Evolutionary conservation across 345 rosid genomes (phyloP).

Genomic region (Eucalyptus marginata): DNA sequence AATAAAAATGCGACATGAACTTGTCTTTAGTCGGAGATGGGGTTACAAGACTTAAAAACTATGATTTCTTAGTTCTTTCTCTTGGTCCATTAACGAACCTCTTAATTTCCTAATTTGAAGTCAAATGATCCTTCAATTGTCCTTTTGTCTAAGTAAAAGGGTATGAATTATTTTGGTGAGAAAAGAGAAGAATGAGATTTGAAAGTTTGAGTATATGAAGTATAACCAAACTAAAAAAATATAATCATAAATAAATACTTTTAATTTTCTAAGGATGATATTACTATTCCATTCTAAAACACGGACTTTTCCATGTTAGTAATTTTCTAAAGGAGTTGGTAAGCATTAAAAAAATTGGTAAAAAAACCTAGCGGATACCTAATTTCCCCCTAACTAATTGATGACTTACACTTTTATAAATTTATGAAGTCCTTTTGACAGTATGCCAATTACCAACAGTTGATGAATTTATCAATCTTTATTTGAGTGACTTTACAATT

Average conservation of each 20-base stretch:
- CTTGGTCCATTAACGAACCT: neutral
- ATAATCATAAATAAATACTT: neutral
- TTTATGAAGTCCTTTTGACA: too few species aligned
- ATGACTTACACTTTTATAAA: too few species aligned
- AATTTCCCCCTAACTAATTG: too few species aligned
- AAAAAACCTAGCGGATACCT: too few species aligned
- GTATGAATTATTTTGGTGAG: neutral
- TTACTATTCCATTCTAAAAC: neutral
- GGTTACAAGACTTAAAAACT: neutral
- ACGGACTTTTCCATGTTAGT: neutral
- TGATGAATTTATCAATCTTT: too few species aligned
- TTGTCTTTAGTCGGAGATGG: neutral
- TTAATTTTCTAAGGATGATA: neutral
- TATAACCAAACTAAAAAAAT: neutral
- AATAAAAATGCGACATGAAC: neutral
- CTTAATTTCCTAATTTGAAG: neutral
- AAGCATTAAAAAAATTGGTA: neutral
- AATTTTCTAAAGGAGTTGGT: neutral
- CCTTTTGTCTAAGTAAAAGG: neutral
- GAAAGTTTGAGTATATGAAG: neutral
- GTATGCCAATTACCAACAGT: too few species aligned
- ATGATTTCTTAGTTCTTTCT: neutral
- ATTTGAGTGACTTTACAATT: too few species aligned
- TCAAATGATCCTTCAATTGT: neutral
- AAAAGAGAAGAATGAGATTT: neutral